Conservation (phyloP, 345 rosid species). For the Bretschneidera sinensis region DNA sequence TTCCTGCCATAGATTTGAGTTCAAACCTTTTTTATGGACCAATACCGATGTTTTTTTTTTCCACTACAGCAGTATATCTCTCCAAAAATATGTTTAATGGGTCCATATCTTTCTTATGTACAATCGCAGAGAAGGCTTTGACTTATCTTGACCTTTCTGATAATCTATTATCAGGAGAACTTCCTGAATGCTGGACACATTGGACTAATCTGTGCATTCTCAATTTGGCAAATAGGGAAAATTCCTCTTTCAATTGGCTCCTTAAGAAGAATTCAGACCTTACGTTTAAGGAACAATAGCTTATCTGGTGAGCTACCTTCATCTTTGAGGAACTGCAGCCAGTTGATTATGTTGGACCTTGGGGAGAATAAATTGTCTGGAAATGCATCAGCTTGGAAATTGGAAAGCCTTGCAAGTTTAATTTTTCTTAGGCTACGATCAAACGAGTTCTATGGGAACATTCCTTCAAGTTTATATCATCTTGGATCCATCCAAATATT, state of each 20-base stretch:
- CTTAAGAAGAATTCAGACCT: neutral
- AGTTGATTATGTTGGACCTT: slow-evolving; percentile 16
- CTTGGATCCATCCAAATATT: neutral
- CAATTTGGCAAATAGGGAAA: neutral
- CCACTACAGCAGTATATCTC: neutral
- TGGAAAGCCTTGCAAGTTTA: slow-evolving; percentile 11
- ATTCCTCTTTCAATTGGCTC: slow-evolving; percentile 5
- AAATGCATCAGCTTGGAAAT: slow-evolving; percentile 23
- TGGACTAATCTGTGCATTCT: neutral
- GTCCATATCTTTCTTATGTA: neutral
- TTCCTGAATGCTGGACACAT: slow-evolving; percentile 3
- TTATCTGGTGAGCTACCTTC: slow-evolving; percentile 12
- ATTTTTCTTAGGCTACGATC: slow-evolving; percentile 14
- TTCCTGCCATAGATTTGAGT: slow-evolving; percentile 10
- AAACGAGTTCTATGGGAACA: slow-evolving; percentile 15
- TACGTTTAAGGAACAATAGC: slow-evolving; percentile 1
- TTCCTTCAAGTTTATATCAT: neutral
- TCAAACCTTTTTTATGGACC: slow-evolving; percentile 4
- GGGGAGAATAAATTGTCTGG: slow-evolving; percentile 20
- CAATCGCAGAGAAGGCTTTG: neutral
- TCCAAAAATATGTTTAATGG: slow-evolving; percentile 5
- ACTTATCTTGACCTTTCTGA: slow-evolving; percentile 6
- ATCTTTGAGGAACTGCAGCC: neutral
- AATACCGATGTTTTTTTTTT: neutral
- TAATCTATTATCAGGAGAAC: too few relatives aligned